phyloP scores from a whole-genome alignment of 1,139 yeast genomes.

The Lodderomyces beijingensis region DNA sequence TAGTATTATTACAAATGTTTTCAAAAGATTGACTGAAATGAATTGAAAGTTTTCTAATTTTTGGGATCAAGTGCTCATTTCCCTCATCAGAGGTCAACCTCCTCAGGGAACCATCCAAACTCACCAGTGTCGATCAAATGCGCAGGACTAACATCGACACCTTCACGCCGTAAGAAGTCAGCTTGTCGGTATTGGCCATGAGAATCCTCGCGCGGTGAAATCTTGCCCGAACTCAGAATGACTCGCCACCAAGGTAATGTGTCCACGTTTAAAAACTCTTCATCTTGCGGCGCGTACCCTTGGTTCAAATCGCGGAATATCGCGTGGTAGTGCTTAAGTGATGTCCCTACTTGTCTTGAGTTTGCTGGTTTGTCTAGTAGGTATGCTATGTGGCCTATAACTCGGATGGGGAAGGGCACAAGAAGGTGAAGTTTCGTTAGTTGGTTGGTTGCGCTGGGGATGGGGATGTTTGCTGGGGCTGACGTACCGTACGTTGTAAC shows the following conservation, averaged over 20 bases:
- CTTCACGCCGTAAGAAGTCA: constrained; percentile 43
- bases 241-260: constrained; percentile 84
- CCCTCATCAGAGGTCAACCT: constrained; percentile 21
- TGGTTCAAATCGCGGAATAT: constrained; percentile 22
- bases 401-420: neutral
- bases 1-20: neutral
- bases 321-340: constrained; percentile 45
- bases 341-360: constrained; percentile 70
- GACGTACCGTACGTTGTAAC: constrained; percentile 62
- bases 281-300: constrained; percentile 15
- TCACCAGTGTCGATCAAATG: constrained; percentile 40
- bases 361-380: constrained; percentile 59
- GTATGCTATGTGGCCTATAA: constrained; percentile 59
- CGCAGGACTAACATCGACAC: constrained; percentile 37
- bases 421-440: no score
- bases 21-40: no score
- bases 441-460: neutral
- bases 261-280: constrained; percentile 19
- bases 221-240: constrained; percentile 55
- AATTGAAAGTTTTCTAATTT: no score
- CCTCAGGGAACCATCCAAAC: constrained; percentile 71
- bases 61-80: no score
- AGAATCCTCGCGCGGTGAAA: constrained; percentile 49
- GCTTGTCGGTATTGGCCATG: constrained; percentile 48
- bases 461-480: no score